Percentiles rank a stretch among this genome's conserved stretches.
These are phyloP conservation scores for Melastoma malabathricum DNA, from an alignment of 345 rosid genomes.

Conservation along the genomic window DNA sequence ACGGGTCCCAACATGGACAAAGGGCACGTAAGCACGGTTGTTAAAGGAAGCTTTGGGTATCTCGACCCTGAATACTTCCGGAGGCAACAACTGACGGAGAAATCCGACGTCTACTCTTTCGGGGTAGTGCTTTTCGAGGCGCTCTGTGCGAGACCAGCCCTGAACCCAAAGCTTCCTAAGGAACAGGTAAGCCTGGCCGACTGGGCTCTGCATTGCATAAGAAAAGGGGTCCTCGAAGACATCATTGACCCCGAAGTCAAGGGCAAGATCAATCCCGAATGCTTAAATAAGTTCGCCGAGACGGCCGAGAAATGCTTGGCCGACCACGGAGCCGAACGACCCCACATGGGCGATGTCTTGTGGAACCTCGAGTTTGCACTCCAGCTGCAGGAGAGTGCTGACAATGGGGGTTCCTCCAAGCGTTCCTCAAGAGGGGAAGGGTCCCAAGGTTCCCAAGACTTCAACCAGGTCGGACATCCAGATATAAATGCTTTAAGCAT, in stretches of 20 bases:
- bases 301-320: conserved; percentile 48
- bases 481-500: conserved; percentile 12
- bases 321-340: conserved; percentile 42
- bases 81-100: conserved; percentile 74
- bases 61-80: conserved; percentile 78
- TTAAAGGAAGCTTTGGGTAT: conserved; percentile 85
- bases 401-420: conserved; percentile 8
- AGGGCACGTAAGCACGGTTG: conserved; percentile 76
- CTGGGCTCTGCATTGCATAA: conserved; percentile 53
- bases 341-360: conserved; percentile 59
- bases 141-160: conserved; percentile 59
- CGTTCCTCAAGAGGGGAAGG: conserved; percentile 10
- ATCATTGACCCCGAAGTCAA: conserved; percentile 49
- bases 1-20: conserved; percentile 67
- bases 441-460: conserved; percentile 14
- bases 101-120: conserved; percentile 80
- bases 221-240: conserved; percentile 40
- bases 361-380: conserved; percentile 66
- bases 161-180: conserved; percentile 52
- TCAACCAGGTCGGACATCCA: not conserved
- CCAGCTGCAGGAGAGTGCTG: conserved; percentile 39
- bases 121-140: conserved; percentile 82
- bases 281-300: conserved; percentile 44
- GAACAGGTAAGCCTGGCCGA: conserved; percentile 84
- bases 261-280: conserved; percentile 32